Evolutionary conservation across 345 rosid genomes (phyloP).

Genomic region (Passiflora organensis): DNA sequence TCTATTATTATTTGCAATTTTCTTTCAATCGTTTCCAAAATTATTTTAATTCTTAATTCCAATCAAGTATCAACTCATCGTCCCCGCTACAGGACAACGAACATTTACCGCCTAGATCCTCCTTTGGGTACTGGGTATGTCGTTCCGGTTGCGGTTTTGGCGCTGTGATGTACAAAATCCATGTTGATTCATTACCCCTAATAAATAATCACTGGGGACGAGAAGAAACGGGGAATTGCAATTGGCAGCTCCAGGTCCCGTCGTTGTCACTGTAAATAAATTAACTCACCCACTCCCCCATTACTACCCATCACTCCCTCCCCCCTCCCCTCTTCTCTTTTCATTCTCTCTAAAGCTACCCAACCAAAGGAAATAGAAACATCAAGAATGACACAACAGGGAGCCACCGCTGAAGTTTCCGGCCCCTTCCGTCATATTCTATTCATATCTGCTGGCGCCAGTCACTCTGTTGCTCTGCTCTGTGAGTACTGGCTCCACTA

Average conservation of each 20-base stretch:
- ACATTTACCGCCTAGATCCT: no score
- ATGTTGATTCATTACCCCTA: no score
- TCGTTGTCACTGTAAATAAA: constrained; percentile 15
- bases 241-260: no score
- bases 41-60: no score
- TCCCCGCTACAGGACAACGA: no score
- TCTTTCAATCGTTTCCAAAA: no score
- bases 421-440: constrained; percentile 55
- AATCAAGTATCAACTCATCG: no score
- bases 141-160: no score
- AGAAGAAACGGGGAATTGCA: background rate
- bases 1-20: no score
- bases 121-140: no score
- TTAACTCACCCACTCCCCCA: background rate
- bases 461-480: constrained; percentile 90
- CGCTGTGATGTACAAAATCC: no score
- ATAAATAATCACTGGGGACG: no score
- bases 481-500: constrained; percentile 43
- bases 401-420: constrained; percentile 29
- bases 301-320: background rate
- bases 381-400: constrained; percentile 43
- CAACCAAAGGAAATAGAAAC: background rate
- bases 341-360: background rate
- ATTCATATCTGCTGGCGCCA: constrained; percentile 93
- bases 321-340: background rate